Conservation (phyloP, 805 yeast genomes). For the Phaffomyces opuntiae region DNA sequence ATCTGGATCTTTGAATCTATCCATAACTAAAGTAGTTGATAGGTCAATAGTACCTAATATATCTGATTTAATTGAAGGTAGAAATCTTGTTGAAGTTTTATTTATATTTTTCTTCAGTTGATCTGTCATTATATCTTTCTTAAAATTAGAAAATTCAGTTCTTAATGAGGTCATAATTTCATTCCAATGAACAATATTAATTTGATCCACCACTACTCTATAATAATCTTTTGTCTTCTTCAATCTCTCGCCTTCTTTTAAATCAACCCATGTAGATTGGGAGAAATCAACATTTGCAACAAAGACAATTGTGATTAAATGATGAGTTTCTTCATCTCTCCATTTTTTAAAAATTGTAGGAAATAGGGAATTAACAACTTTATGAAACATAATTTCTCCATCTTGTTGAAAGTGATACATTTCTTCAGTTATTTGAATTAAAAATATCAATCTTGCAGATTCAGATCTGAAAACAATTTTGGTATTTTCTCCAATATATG, state of each 20-base stretch:
- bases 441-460: slow-evolving; percentile 73
- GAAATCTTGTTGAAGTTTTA: slow-evolving; percentile 35
- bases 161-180: slow-evolving; percentile 85
- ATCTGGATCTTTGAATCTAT: slow-evolving; percentile 79
- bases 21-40: slow-evolving; percentile 69
- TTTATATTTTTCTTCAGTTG: slow-evolving; percentile 32
- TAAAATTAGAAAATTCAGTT: slow-evolving; percentile 76
- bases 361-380: slow-evolving; percentile 83
- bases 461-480: slow-evolving; percentile 85
- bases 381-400: slow-evolving; percentile 91
- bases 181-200: slow-evolving; percentile 82
- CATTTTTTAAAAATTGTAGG: slow-evolving; percentile 86
- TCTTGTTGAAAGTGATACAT: slow-evolving; percentile 98
- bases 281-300: slow-evolving; percentile 62
- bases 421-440: slow-evolving; percentile 86
- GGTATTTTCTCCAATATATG: slow-evolving; percentile 67
- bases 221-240: slow-evolving; percentile 70
- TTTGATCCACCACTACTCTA: slow-evolving; percentile 93
- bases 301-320: slow-evolving; percentile 85
- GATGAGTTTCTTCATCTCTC: slow-evolving; percentile 84
- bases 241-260: slow-evolving; percentile 67
- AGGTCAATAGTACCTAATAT: slow-evolving; percentile 80
- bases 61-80: slow-evolving; percentile 89
- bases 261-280: slow-evolving; percentile 43
- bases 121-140: slow-evolving; percentile 56